Evolutionary conservation across 306 rosid species (phyloP).

Genomic region (Carpinus fangiana): DNA sequence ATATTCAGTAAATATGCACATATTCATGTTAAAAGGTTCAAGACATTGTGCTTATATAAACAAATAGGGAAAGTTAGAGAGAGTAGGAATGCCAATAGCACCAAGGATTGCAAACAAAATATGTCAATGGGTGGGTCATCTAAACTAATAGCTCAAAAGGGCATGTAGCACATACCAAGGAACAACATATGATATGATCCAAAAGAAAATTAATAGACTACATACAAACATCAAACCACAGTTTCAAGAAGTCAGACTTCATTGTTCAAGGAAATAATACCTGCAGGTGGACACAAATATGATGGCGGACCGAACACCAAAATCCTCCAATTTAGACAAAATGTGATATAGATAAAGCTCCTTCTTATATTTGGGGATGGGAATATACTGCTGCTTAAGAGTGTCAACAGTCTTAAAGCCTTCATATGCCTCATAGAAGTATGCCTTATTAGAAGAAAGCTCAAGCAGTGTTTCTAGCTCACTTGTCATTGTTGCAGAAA

Average conservation of each 20-base stretch:
- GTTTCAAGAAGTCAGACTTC: background rate
- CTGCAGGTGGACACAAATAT: constrained; percentile 78
- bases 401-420: constrained; percentile 81
- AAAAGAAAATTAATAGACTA: constrained; percentile 11
- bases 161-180: background rate
- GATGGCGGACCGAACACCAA: constrained; percentile 76
- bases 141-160: constrained; percentile 4
- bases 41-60: background rate
- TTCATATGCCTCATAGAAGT: constrained; percentile 76
- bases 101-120: constrained; percentile 2
- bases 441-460: constrained; percentile 70
- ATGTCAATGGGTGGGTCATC: background rate
- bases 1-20: background rate
- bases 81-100: background rate
- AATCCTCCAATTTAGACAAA: constrained; percentile 72
- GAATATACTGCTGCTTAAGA: constrained; percentile 66
- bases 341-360: constrained; percentile 74
- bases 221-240: constrained; percentile 14
- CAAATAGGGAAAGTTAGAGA: background rate
- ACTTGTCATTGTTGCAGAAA: constrained; percentile 80
- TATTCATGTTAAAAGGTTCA: background rate
- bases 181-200: background rate
- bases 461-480: constrained; percentile 62
- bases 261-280: constrained; percentile 39
- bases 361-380: constrained; percentile 68